phyloP scores from a whole-genome alignment of 768 basidiomycete species.

The Boletus insuetus region DNA sequence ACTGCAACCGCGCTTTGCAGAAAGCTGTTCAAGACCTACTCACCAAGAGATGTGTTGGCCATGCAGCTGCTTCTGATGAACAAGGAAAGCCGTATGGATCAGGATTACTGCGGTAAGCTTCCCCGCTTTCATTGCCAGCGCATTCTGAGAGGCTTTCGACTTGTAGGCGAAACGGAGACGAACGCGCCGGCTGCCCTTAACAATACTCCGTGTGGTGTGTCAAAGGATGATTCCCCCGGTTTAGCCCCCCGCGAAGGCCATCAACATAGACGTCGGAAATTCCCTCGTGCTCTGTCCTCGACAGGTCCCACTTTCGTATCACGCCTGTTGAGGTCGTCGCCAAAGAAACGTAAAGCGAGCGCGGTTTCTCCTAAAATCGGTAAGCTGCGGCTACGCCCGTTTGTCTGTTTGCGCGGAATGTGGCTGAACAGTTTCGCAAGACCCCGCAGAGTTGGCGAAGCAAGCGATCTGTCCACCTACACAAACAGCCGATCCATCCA shows the following conservation, averaged over 20 bases:
- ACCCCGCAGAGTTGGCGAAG: neutral
- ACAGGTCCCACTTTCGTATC: no score
- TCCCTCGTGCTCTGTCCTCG: no score
- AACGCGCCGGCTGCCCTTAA: neutral
- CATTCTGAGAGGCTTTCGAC: neutral
- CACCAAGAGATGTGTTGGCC: neutral
- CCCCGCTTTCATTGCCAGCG: neutral
- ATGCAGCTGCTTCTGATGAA: neutral
- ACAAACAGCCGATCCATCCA: neutral
- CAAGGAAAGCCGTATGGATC: neutral
- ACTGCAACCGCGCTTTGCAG: neutral
- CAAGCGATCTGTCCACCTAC: neutral
- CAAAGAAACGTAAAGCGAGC: no score
- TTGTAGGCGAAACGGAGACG: neutral
- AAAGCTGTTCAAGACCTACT: neutral
- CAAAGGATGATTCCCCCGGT: no score
- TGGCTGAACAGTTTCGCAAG: neutral
- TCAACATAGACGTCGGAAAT: no score
- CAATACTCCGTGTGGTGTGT: neutral
- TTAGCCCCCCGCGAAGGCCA: no score
- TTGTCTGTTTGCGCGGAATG: neutral
- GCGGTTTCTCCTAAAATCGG: neutral
- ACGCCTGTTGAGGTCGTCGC: no score
- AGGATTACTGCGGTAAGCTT: neutral
- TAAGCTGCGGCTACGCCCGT: neutral